A percentile compares a stretch with the other conserved stretches of the same genome.
Conservation (phyloP, 352 stramenopile genomes). For the Phytopythium ostracodes region DNA sequence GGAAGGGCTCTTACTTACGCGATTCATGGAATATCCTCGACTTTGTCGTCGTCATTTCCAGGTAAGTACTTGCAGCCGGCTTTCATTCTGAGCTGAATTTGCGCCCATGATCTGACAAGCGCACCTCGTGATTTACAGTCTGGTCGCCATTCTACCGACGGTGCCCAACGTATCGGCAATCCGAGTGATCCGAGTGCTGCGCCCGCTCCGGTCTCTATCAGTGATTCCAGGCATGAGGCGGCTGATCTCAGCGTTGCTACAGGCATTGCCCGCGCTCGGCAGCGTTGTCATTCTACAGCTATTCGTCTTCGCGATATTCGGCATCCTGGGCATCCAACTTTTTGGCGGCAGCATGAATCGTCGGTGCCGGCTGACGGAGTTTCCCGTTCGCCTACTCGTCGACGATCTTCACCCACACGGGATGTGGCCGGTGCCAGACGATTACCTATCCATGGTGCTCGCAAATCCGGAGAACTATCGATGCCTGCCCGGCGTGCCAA, state of each 20-base stretch:
- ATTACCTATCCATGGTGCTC: conserved; percentile 43
- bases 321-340: conserved; percentile 88
- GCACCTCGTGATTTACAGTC: conserved; percentile 18
- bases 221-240: conserved; percentile 77
- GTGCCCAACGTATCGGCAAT: conserved; percentile 80
- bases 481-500: conserved; percentile 30
- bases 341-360: conserved; percentile 80
- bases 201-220: conserved; percentile 85
- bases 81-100: not conserved
- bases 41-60: conserved; percentile 89
- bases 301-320: conserved; percentile 92
- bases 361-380: conserved; percentile 76
- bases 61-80: conserved; percentile 20
- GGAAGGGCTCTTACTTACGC: conserved; percentile 64
- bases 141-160: conserved; percentile 48
- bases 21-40: conserved; percentile 92
- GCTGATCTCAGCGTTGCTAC: conserved; percentile 80
- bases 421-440: conserved; percentile 49
- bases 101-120: not conserved
- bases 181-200: conserved; percentile 85
- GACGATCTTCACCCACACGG: conserved; percentile 16
- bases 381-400: conserved; percentile 53
- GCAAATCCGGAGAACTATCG: conserved; percentile 27
- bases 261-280: conserved; percentile 80
- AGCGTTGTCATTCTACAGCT: conserved; percentile 88